Conservation (phyloP, 352 stramenopile genomes). For the Phytophthora vignae region DNA sequence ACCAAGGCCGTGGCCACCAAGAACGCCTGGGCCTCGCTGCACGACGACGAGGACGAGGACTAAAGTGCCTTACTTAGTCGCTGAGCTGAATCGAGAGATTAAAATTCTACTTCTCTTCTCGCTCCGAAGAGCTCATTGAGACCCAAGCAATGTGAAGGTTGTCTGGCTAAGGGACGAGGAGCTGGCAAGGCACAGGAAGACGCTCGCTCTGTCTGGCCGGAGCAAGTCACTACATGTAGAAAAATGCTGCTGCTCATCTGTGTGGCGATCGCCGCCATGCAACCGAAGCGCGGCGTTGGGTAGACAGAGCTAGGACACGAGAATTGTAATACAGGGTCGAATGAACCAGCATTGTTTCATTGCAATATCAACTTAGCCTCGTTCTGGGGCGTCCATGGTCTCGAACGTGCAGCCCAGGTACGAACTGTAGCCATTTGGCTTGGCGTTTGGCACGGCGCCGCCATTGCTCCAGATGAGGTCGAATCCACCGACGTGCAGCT, state of each 20-base stretch:
- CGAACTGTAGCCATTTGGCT: conserved; percentile 61
- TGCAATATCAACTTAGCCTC: conserved; percentile 20
- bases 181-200: conserved; percentile 2
- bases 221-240: not conserved
- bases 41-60: conserved; percentile 72
- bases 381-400: conserved; percentile 26
- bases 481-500: conserved; percentile 71
- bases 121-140: not conserved
- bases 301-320: conserved; percentile 9
- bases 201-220: conserved; percentile 16
- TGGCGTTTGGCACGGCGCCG: conserved; percentile 37
- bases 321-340: conserved; percentile 26
- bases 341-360: conserved; percentile 19
- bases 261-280: conserved; percentile 2
- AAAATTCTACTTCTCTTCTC: not conserved
- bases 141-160: not conserved
- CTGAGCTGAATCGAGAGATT: not conserved
- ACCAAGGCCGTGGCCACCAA: conserved; percentile 73
- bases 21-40: conserved; percentile 75
- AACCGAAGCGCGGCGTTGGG: conserved; percentile 9
- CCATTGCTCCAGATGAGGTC: conserved; percentile 72
- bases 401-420: conserved; percentile 71
- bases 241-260: conserved; percentile 23
- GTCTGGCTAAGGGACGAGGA: not conserved
- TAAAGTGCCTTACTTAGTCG: conserved; percentile 23